phyloP scores from a whole-genome alignment of 2,329 filamentous ascomycete genomes.

The Raffaelea ambrosiae region DNA sequence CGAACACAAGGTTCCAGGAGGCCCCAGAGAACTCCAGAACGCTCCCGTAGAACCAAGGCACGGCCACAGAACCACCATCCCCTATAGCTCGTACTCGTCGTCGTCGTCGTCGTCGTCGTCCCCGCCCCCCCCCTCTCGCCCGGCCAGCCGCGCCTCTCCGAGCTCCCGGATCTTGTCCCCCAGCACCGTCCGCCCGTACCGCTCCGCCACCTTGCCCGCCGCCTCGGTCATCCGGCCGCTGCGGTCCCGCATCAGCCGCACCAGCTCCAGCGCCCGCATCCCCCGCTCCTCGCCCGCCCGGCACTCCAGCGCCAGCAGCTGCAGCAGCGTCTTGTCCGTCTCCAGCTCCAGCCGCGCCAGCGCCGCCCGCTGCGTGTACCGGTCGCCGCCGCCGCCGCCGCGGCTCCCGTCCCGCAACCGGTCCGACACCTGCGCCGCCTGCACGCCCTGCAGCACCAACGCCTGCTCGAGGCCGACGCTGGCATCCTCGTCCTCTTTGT shows the following conservation, averaged over 20 bases:
- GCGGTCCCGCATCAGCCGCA: slow-evolving; percentile 73
- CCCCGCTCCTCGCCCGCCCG: slow-evolving; percentile 85
- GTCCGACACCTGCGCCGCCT: slow-evolving; percentile 68
- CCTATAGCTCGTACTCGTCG: background rate
- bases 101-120: background rate
- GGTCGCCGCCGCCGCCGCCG: slow-evolving; percentile 51
- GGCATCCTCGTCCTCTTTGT: slow-evolving; percentile 23
- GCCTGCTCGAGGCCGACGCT: slow-evolving; percentile 65
- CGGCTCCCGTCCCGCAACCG: slow-evolving; percentile 51
- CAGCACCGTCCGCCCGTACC: slow-evolving; percentile 72
- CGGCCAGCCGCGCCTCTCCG: slow-evolving; percentile 47
- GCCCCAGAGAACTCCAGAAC: no score
- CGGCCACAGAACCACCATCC: no score
- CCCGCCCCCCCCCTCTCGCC: background rate
- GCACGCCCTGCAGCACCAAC: slow-evolving; percentile 66
- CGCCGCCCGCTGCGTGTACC: slow-evolving; percentile 55
- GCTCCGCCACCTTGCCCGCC: slow-evolving; percentile 77
- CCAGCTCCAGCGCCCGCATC: slow-evolving; percentile 91
- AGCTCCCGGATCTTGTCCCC: slow-evolving; percentile 86
- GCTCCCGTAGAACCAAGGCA: no score
- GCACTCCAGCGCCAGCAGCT: slow-evolving; percentile 84
- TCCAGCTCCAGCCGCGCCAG: slow-evolving; percentile 70
- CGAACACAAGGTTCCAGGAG: no score
- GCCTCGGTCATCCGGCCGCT: slow-evolving; percentile 87
- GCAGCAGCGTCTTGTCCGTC: slow-evolving; percentile 81